Evolutionary conservation across 108 stramenopile species (phyloP).

Genomic region (Skeletonema potamos): DNA sequence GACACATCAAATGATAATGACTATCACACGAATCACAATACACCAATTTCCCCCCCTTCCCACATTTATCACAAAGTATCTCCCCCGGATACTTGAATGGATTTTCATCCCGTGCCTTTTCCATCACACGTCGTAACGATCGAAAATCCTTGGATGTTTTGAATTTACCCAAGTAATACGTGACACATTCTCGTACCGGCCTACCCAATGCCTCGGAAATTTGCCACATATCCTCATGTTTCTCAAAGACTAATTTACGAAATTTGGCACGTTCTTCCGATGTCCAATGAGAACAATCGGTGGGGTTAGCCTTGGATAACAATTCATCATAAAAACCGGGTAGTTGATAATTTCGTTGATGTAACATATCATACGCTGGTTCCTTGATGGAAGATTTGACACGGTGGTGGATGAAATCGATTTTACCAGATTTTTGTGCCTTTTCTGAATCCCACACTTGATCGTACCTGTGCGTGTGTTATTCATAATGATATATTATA

Average conservation of each 20-base stretch:
- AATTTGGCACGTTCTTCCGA: constrained; percentile 58
- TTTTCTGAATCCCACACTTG: constrained; percentile 59
- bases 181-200: constrained; percentile 46
- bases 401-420: constrained; percentile 50
- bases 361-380: constrained; percentile 50
- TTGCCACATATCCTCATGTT: constrained; percentile 58
- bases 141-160: constrained; percentile 72
- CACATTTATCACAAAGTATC: constrained; percentile 69
- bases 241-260: constrained; percentile 52
- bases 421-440: constrained; percentile 40
- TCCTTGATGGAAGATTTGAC: constrained; percentile 58
- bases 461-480: constrained; percentile 44
- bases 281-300: constrained; percentile 72
- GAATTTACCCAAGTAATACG: constrained; percentile 70
- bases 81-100: constrained; percentile 7
- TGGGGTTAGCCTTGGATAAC: constrained; percentile 28
- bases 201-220: constrained; percentile 55
- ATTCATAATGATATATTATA: too few species aligned
- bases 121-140: constrained; percentile 52
- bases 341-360: constrained; percentile 43
- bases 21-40: constrained; percentile 83
- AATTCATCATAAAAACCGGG: constrained; percentile 42
- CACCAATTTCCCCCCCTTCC: constrained; percentile 76
- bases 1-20: constrained; percentile 76
- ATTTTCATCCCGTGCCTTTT: constrained; percentile 6